Evolutionary conservation across 2,329 filamentous ascomycete species (phyloP), one percentile per base, ranked within the genome.

Genomic region (Verticillium dahliae): DNA sequence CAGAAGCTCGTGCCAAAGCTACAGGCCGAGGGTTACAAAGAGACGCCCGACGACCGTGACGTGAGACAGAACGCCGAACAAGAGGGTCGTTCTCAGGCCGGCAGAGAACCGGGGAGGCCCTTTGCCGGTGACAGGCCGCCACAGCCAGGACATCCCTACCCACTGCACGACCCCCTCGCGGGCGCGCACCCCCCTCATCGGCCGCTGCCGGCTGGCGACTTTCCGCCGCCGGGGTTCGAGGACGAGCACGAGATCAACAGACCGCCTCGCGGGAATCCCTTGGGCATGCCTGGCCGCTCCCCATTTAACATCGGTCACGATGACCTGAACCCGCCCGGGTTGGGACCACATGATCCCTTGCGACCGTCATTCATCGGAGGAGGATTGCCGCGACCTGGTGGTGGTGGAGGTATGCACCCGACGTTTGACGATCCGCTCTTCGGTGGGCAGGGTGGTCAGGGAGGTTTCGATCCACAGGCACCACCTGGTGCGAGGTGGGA

Each of bases 401-500:
- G 87, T 22, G 83, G 83, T 11, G 87, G 89, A 13, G 95, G 95
- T 1, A 99, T 99, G 95, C 91, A 97, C 74, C 95, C 95, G 1
- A 96, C 93, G 0, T 95, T 97, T 72, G 92, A 97, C 68, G 93
- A 98, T 71, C 92, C 91, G 6, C 75, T 97, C 57, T 97, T 97
- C 71, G 83, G 82, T 6, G 89, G 88, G 0, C 75, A 73, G 10
- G 78, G 78, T 10, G 74, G 75, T 1, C 78, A 72, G 6, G 74
- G 80, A 39, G 79, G 72, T 15, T 89, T 84, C 69, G 84, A 93
- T 70, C 87, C 89, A 1, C 89, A 88, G 71, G 88, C 86, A 34
- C 95, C 95, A 4, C 92, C 92, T 1, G 95, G 95, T 1, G 89
- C 92, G n/a, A 82, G 95, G 66, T 98, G 92, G 78, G 95, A 98